Conservation (phyloP, 257 asterid species). For the Voacanga thouarsii region DNA sequence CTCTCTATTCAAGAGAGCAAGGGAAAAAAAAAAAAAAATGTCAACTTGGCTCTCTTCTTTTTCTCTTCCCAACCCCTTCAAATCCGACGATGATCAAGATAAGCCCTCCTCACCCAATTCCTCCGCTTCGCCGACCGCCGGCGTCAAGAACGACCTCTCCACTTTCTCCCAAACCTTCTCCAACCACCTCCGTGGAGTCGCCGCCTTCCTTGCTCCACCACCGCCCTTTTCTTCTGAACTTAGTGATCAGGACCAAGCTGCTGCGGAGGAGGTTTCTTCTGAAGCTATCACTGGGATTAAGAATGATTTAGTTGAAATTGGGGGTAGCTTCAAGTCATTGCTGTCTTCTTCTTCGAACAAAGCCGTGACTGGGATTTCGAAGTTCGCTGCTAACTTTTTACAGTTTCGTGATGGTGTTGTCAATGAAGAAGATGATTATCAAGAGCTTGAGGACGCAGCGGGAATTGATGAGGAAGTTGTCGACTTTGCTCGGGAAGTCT, state of each 20-base stretch:
- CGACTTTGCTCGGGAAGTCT: conserved; percentile 51
- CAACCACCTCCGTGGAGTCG: conserved; percentile 55
- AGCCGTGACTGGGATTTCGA: conserved; percentile 32
- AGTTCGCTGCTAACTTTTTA: conserved; percentile 52
- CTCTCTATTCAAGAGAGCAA: background rate
- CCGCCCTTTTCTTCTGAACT: conserved; percentile 22
- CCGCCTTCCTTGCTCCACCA: conserved; percentile 61
- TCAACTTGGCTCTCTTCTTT: conserved; percentile 55
- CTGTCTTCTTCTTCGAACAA: conserved; percentile 53
- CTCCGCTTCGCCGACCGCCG: conserved; percentile 23
- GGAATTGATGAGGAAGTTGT: conserved; percentile 57
- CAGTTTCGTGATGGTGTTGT: conserved; percentile 26
- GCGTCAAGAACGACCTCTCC: conserved; percentile 44
- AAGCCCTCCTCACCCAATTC: background rate
- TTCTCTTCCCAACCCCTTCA: conserved; percentile 44
- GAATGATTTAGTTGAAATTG: conserved; percentile 68
- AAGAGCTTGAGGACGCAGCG: conserved; percentile 26
- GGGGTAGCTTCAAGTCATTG: conserved; percentile 59
- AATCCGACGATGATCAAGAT: conserved; percentile 23
- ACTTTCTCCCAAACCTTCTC: conserved; percentile 36
- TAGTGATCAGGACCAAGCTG: background rate
- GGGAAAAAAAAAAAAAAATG: no score
- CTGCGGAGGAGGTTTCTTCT: conserved; percentile 24
- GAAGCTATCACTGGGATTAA: conserved; percentile 54
- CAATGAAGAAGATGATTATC: conserved; percentile 30